phyloP scores from a whole-genome alignment of 208 protist species.

The Trypanosoma scelopori region DNA sequence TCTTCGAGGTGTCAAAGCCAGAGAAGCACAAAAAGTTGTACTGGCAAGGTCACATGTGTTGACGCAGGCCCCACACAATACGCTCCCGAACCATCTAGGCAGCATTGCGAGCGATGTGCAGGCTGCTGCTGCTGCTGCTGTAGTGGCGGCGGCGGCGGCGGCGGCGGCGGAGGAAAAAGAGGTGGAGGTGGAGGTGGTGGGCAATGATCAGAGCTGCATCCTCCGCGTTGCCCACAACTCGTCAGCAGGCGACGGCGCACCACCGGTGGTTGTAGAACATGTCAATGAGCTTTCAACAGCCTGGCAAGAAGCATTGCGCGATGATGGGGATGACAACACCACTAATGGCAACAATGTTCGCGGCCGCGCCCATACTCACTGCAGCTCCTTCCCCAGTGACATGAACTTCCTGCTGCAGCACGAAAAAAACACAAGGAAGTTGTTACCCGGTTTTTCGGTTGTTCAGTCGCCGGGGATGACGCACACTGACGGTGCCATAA shows the following conservation, averaged over 20 bases:
- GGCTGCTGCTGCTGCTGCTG: too few species aligned
- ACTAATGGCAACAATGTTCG: neutral
- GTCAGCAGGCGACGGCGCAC: neutral
- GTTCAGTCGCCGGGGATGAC: neutral
- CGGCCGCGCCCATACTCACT: neutral
- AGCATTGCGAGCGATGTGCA: too few species aligned
- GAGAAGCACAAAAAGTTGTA: neutral
- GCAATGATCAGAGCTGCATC: neutral
- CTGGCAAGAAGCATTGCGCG: conserved; percentile 22
- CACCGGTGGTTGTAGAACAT: conserved; percentile 24
- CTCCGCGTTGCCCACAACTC: neutral
- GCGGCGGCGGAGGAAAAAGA: too few species aligned
- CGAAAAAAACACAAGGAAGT: neutral
- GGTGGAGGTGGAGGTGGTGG: neutral
- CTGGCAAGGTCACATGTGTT: neutral
- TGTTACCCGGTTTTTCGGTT: conserved; percentile 18
- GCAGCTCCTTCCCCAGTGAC: neutral
- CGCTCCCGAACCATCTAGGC: too few species aligned
- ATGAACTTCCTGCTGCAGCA: neutral
- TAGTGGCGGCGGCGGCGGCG: too few species aligned
- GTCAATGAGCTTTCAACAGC: conserved; percentile 16
- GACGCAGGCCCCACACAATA: too few species aligned
- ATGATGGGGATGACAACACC: neutral
- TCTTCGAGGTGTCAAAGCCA: neutral
- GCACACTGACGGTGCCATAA: neutral